A percentile compares a stretch with the other conserved stretches of the same genome.
phyloP scores from a whole-genome alignment of 768 basidiomycete genomes.

The Trametes elegans region DNA sequence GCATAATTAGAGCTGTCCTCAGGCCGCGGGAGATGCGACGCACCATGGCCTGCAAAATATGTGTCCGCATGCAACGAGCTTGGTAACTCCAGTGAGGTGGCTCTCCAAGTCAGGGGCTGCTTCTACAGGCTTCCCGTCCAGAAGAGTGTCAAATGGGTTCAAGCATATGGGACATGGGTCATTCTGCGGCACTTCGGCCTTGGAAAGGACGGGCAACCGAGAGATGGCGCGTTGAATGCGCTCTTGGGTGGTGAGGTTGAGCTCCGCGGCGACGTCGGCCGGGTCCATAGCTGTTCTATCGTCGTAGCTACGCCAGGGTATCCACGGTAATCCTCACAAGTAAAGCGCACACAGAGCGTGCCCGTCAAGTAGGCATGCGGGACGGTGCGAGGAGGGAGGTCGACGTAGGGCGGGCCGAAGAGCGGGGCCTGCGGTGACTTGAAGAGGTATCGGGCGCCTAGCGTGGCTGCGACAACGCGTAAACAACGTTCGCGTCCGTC shows the following conservation, averaged over 20 bases:
- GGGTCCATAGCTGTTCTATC: conserved; percentile 4
- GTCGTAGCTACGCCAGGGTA: neutral
- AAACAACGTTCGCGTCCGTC: conserved; percentile 32
- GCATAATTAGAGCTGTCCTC: neutral
- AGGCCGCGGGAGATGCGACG: too few species aligned
- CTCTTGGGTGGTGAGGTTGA: conserved; percentile 23
- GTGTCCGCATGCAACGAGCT: conserved; percentile 59
- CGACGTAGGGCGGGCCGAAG: neutral
- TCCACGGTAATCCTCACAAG: neutral
- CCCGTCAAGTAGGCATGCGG: neutral
- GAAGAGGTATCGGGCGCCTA: neutral
- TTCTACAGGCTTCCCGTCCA: conserved; percentile 19
- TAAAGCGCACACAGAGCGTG: neutral
- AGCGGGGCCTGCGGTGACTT: neutral
- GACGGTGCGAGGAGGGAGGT: neutral
- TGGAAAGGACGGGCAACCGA: conserved; percentile 42
- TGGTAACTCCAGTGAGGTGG: conserved; percentile 49
- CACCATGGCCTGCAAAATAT: conserved; percentile 69
- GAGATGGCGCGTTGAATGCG: conserved; percentile 39
- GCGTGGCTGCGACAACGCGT: conserved; percentile 24
- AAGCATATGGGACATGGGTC: conserved; percentile 71
- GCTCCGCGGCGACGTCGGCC: conserved; percentile 15
- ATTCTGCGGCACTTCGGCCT: conserved; percentile 41
- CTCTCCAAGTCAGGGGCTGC: conserved; percentile 15
- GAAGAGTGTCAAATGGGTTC: conserved; percentile 44